These are phyloP conservation scores for Astragalus glycyphyllos DNA, from an alignment of 306 rosid species.

Conservation along the genomic window DNA sequence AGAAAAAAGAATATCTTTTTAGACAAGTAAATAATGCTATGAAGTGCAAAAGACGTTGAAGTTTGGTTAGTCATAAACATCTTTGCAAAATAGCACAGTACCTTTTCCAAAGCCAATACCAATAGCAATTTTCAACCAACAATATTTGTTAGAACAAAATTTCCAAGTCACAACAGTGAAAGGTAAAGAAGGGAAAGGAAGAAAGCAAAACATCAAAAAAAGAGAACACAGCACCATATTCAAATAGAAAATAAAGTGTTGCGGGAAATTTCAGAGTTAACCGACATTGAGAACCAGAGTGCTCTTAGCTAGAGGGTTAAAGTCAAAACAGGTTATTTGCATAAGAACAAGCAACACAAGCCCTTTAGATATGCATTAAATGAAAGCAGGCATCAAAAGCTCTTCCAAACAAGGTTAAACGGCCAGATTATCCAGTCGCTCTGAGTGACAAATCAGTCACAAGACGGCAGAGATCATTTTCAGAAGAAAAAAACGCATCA, in stretches of 20 bases:
- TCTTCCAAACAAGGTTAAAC: slow-evolving; percentile 10
- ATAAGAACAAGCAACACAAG: slow-evolving; percentile 8
- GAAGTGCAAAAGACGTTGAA: background rate
- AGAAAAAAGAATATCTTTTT: slow-evolving; percentile 5
- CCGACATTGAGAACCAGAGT: background rate
- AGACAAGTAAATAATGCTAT: background rate
- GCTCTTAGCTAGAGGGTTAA: background rate
- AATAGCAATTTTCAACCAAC: slow-evolving; percentile 1
- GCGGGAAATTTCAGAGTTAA: background rate
- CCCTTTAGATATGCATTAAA: slow-evolving; percentile 7
- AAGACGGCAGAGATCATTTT: background rate
- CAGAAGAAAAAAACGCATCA: background rate
- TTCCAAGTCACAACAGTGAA: background rate
- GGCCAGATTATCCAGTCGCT: background rate
- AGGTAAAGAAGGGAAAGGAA: slow-evolving; percentile 3
- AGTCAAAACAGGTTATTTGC: slow-evolving; percentile 21
- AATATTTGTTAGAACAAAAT: background rate
- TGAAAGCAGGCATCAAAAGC: slow-evolving; percentile 14
- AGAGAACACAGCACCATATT: background rate
- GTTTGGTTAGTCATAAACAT: background rate
- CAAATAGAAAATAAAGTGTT: slow-evolving; percentile 8
- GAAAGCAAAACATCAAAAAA: background rate
- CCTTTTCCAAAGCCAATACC: background rate
- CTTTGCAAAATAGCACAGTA: background rate
- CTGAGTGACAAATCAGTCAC: slow-evolving; percentile 3